A percentile compares a stretch with the other conserved stretches of the same genome.
phyloP scores from a whole-genome alignment of 2,329 filamentous ascomycete species.

The Pseudocercospora musae region DNA sequence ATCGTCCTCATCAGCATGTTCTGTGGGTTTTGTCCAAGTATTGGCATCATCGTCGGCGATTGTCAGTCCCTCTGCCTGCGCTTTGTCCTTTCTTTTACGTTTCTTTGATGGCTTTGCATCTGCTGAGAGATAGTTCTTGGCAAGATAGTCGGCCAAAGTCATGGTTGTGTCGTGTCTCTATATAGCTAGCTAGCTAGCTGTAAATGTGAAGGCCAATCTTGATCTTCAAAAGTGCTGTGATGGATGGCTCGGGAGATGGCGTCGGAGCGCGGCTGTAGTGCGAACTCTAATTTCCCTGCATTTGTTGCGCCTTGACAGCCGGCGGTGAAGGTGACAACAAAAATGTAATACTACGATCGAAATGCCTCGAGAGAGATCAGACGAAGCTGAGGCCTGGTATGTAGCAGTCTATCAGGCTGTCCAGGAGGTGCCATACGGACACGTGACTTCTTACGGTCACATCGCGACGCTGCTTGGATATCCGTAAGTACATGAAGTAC shows the following conservation, averaged over 20 bases:
- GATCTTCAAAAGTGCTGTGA: not conserved
- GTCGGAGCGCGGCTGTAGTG: not conserved
- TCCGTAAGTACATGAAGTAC: slow-evolving; percentile 51
- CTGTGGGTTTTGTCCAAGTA: slow-evolving; percentile 48
- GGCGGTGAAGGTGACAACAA: slow-evolving; percentile 4
- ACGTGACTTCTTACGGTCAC: slow-evolving; percentile 83
- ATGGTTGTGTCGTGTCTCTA: slow-evolving; percentile 38
- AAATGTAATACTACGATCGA: slow-evolving; percentile 14
- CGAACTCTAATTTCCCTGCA: not conserved
- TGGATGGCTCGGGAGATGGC: not conserved
- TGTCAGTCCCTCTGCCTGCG: slow-evolving; percentile 40
- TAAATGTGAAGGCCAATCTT: not conserved
- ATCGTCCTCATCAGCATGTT: slow-evolving; percentile 55
- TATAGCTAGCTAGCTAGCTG: no score
- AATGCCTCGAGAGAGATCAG: slow-evolving; percentile 61
- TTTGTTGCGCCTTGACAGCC: not conserved
- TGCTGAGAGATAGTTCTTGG: slow-evolving; percentile 81
- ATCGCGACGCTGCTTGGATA: slow-evolving; percentile 70
- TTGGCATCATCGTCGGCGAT: slow-evolving; percentile 54
- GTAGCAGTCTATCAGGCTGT: slow-evolving; percentile 76
- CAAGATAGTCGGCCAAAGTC: slow-evolving; percentile 79
- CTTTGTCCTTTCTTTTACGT: slow-evolving; percentile 43
- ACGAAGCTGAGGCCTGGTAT: slow-evolving; percentile 73
- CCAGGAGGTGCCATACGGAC: slow-evolving; percentile 78
- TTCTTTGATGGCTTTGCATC: slow-evolving; percentile 56